These are phyloP conservation scores for Cylindrotheca closterium DNA, from an alignment of 108 stramenopile species.

Conservation along the genomic window DNA sequence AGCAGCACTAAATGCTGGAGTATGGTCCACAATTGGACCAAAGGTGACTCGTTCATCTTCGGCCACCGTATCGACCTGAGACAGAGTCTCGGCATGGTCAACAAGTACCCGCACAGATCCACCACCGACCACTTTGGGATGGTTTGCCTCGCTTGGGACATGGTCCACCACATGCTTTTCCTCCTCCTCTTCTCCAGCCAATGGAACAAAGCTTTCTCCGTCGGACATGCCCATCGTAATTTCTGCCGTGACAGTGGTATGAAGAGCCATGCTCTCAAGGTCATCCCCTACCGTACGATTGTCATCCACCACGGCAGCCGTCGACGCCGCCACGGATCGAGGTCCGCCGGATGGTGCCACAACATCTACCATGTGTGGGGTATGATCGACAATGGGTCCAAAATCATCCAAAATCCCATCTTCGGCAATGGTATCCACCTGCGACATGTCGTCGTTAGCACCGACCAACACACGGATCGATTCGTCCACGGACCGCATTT, in stretches of 20 bases:
- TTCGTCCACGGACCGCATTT: slow-evolving; percentile 4
- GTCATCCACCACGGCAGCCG: slow-evolving; percentile 15
- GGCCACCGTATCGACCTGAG: not conserved
- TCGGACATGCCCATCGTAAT: too few species aligned
- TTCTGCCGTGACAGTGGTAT: too few species aligned
- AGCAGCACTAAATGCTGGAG: slow-evolving; percentile 23
- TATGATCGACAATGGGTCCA: slow-evolving; percentile 45
- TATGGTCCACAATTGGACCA: slow-evolving; percentile 26
- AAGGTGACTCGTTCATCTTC: not conserved
- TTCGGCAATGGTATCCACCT: slow-evolving; percentile 12
- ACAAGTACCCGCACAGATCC: not conserved
- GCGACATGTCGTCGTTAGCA: slow-evolving; percentile 15
- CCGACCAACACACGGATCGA: slow-evolving; percentile 21
- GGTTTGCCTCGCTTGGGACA: not conserved
- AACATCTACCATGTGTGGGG: slow-evolving; percentile 24
- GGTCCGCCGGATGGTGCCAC: slow-evolving; percentile 14
- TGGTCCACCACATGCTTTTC: slow-evolving; percentile 30
- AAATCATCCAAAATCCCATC: slow-evolving; percentile 16
- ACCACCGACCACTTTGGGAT: not conserved
- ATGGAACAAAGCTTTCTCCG: too few species aligned
- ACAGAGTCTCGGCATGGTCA: not conserved
- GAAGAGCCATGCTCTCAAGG: too few species aligned
- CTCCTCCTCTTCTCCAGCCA: not conserved
- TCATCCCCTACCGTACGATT: slow-evolving; percentile 17
- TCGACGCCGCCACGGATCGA: slow-evolving; percentile 10